Conservation (phyloP, 176 grass and related monocot species). For the Oryza brachyantha region DNA sequence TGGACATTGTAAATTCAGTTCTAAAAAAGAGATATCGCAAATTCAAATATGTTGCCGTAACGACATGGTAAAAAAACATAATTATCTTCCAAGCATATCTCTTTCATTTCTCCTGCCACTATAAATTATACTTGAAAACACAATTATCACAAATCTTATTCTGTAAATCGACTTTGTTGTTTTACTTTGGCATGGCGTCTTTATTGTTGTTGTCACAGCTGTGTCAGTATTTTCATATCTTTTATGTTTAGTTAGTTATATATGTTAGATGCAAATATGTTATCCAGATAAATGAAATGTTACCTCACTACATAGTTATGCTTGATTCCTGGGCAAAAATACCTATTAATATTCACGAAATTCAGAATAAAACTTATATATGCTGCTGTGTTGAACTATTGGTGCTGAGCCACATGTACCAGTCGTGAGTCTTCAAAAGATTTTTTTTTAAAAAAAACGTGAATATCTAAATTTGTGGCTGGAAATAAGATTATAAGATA, state of each 20-base stretch:
- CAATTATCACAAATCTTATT: neutral
- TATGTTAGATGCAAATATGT: neutral
- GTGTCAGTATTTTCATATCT: neutral
- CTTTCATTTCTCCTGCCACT: neutral
- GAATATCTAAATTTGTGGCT: neutral
- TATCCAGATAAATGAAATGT: neutral
- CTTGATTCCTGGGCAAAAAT: neutral
- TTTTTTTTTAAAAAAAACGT: neutral
- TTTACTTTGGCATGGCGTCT: neutral
- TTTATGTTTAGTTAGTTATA: neutral
- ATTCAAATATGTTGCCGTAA: neutral
- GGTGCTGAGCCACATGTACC: neutral
- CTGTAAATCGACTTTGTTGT: neutral
- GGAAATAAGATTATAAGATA: neutral
- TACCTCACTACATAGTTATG: neutral
- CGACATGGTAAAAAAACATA: slow-evolving; percentile 5
- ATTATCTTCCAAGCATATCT: neutral
- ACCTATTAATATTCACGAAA: neutral
- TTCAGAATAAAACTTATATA: neutral
- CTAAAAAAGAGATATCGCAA: too few species aligned
- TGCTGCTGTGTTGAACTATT: neutral
- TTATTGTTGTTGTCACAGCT: neutral
- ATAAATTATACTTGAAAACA: neutral
- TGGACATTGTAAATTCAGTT: neutral
- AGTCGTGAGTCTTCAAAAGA: neutral